Evolutionary conservation across 169 alveolate species (phyloP).

Genomic region (Cryptosporidium xiaoi): DNA sequence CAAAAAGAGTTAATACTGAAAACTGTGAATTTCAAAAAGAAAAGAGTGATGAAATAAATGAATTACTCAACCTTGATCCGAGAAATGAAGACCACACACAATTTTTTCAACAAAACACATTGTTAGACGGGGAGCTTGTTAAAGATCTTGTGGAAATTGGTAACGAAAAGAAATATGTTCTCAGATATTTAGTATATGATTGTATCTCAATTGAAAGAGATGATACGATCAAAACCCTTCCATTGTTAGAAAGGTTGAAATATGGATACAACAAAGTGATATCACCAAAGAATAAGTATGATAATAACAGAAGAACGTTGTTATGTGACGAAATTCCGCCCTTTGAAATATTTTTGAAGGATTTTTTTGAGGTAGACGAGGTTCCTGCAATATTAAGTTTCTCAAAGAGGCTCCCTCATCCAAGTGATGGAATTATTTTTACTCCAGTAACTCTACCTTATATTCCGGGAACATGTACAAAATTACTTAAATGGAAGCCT

Average conservation of each 20-base stretch:
- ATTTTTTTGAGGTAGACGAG: slow-evolving; percentile 89
- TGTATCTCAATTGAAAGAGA: slow-evolving; percentile 86
- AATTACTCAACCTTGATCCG: slow-evolving; percentile 10
- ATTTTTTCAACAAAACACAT: slow-evolving; percentile 86
- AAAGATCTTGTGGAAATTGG: slow-evolving; percentile 76
- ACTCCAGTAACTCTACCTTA: slow-evolving; percentile 92
- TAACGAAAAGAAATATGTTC: slow-evolving; percentile 60
- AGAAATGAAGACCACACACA: slow-evolving; percentile 78
- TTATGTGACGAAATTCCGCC: slow-evolving; percentile 3
- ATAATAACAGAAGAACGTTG: slow-evolving; percentile 10
- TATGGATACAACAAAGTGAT: slow-evolving; percentile 34
- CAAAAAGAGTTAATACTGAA: background rate
- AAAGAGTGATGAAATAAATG: background rate
- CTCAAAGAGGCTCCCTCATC: slow-evolving; percentile 91
- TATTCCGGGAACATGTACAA: slow-evolving; percentile 93
- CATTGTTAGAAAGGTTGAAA: slow-evolving; percentile 84
- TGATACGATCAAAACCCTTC: slow-evolving; percentile 79
- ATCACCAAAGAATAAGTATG: slow-evolving; percentile 37
- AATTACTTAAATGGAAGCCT: slow-evolving; percentile 96
- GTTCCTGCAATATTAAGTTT: slow-evolving; percentile 83
- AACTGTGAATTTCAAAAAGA: background rate
- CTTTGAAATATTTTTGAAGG: slow-evolving; percentile 82
- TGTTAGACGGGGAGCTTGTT: slow-evolving; percentile 91
- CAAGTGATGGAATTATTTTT: slow-evolving; percentile 94
- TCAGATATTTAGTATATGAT: slow-evolving; percentile 86